phyloP scores from a whole-genome alignment of 2,329 filamentous ascomycete species.

The Aurifilum marmelostoma region DNA sequence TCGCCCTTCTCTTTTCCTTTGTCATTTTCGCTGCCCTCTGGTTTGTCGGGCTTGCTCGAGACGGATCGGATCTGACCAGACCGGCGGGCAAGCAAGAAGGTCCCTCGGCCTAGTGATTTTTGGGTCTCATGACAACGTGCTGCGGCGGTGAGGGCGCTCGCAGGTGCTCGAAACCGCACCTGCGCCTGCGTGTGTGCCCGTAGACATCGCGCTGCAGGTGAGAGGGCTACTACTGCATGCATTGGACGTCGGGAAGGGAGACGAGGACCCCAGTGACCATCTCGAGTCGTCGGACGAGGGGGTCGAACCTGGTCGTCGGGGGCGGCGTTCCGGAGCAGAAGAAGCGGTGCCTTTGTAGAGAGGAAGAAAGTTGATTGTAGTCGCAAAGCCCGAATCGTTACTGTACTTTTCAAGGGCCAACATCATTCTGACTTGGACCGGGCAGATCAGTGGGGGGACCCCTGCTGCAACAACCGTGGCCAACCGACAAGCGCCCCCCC shows the following conservation, averaged over 20 bases:
- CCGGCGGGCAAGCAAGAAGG: neutral
- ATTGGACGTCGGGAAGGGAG: slow-evolving; percentile 25
- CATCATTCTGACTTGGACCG: slow-evolving; percentile 5
- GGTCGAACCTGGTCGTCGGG: slow-evolving; percentile 10
- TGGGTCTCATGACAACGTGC: slow-evolving; percentile 8
- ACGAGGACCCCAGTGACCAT: slow-evolving; percentile 26
- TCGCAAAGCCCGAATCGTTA: slow-evolving; percentile 10
- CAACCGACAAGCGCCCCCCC: neutral
- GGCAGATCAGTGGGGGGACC: slow-evolving; percentile 14
- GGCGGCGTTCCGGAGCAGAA: neutral
- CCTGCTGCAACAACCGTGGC: slow-evolving; percentile 1
- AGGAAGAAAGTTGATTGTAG: neutral
- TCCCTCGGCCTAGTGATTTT: neutral
- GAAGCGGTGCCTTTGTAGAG: slow-evolving; percentile 9
- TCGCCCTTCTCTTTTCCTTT: slow-evolving; percentile 24
- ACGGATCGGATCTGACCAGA: slow-evolving; percentile 9
- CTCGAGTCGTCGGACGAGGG: slow-evolving; percentile 20
- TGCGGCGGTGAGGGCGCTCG: slow-evolving; percentile 9
- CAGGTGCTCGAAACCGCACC: slow-evolving; percentile 4
- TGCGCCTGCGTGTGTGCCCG: slow-evolving; percentile 14
- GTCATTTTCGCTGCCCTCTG: slow-evolving; percentile 20
- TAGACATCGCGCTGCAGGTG: slow-evolving; percentile 29
- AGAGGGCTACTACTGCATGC: slow-evolving; percentile 28
- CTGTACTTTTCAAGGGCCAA: slow-evolving; percentile 9
- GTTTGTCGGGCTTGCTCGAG: slow-evolving; percentile 28